Percentiles rank a stretch among this genome's conserved stretches.
phyloP scores from a whole-genome alignment of 148 eudicot genomes.

The Rhododendron molle region DNA sequence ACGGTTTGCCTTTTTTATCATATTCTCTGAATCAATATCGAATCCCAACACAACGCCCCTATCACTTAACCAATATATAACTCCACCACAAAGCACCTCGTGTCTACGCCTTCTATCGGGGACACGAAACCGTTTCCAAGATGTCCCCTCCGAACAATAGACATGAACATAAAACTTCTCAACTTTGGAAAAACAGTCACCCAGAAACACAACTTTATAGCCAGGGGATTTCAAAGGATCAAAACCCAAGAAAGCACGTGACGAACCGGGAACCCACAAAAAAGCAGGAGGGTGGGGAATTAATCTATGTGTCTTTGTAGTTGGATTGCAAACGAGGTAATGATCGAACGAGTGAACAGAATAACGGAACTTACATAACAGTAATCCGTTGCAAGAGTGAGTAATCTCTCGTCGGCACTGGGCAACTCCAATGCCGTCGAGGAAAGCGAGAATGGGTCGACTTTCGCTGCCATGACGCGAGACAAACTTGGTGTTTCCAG shows the following conservation, averaged over 20 bases:
- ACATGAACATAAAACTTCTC: not conserved
- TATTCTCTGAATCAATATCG: not conserved
- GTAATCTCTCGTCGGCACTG: not conserved
- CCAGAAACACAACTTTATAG: not conserved
- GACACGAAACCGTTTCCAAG: not conserved
- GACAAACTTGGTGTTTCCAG: not conserved
- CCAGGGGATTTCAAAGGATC: not conserved
- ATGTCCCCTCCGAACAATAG: not conserved
- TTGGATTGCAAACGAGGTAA: not conserved
- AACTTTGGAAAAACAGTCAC: not conserved
- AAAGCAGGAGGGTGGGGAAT: not conserved
- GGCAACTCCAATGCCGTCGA: not conserved
- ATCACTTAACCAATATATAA: not conserved
- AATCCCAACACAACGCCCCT: not conserved
- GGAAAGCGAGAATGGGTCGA: not conserved
- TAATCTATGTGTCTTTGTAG: not conserved
- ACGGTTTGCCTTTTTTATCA: not conserved
- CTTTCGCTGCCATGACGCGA: not conserved
- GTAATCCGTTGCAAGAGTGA: not conserved
- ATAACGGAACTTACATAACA: not conserved
- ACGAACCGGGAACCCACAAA: not conserved
- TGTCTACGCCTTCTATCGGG: too few relatives aligned
- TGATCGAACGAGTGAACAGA: too few relatives aligned
- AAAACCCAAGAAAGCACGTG: not conserved
- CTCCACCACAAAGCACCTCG: not conserved